phyloP scores from a whole-genome alignment of 2,329 filamentous ascomycete genomes.

The Phyllosticta citrichinensis region DNA sequence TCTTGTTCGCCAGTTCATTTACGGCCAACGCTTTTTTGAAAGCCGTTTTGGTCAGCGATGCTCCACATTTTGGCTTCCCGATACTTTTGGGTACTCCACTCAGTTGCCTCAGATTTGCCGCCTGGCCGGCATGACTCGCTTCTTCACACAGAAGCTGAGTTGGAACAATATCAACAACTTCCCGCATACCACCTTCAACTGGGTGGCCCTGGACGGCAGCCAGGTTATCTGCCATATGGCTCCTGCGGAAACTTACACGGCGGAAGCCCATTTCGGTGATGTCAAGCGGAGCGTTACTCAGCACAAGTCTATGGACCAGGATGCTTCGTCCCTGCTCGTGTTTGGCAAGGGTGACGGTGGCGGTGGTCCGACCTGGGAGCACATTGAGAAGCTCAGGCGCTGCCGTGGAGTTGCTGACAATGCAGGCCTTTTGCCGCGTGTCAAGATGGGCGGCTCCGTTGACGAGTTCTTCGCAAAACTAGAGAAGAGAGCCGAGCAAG shows the following conservation, averaged over 20 bases:
- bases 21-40: constrained; percentile 91
- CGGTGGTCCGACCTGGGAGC: constrained; percentile 86
- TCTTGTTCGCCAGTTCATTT: constrained; percentile 85
- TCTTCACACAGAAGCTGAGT: constrained; percentile 96
- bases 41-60: constrained; percentile 82
- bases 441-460: constrained; percentile 81
- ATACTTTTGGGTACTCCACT: constrained; percentile 94
- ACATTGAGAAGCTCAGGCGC: constrained; percentile 87
- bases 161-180: constrained; percentile 99
- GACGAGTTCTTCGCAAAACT: constrained; percentile 89
- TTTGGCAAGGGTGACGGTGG: constrained; percentile 97
- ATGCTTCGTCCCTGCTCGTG: constrained; percentile 79
- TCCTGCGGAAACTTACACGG: constrained; percentile 89
- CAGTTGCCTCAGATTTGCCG: constrained; percentile 91
- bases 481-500: constrained; percentile 60
- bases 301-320: constrained; percentile 93
- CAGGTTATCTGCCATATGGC: constrained; percentile 98
- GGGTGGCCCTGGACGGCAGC: constrained; percentile 90
- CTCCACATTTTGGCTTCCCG: constrained; percentile 92
- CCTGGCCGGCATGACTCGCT: constrained; percentile 88
- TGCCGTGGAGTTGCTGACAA: constrained; percentile 88
- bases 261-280: constrained; percentile 89
- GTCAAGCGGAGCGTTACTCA: constrained; percentile 79
- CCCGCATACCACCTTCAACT: constrained; percentile 97
- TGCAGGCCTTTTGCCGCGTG: constrained; percentile 68